Conservation (phyloP, 1,284 basidiomycete genomes). For the Tilletiaria anomala region DNA sequence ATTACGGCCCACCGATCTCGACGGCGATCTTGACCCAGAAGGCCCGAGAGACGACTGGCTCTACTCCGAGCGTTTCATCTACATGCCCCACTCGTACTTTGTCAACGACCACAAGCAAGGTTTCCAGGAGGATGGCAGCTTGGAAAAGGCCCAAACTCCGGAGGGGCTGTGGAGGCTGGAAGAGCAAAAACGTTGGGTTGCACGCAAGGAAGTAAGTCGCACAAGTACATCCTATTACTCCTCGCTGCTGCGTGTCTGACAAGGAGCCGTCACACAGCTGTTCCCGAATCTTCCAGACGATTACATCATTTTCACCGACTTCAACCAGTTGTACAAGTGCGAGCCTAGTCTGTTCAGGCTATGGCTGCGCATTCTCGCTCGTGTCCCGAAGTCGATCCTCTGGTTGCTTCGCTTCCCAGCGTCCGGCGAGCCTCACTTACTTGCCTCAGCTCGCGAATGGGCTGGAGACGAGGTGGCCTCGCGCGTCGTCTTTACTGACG, state of each 20-base stretch:
- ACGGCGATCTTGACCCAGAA: constrained; percentile 48
- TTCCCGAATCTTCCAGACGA: constrained; percentile 43
- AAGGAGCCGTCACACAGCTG: constrained; percentile 30
- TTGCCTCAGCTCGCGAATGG: constrained; percentile 46
- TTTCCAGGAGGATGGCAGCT: constrained; percentile 31
- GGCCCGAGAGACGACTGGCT: constrained; percentile 45
- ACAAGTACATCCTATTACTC: too few relatives aligned
- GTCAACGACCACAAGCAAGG: constrained; percentile 53
- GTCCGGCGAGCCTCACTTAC: constrained; percentile 48
- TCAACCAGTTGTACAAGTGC: constrained; percentile 48
- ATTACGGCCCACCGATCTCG: constrained; percentile 37
- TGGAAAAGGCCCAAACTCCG: background rate
- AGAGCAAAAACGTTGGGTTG: constrained; percentile 43
- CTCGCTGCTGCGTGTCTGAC: background rate
- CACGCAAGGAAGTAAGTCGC: constrained; percentile 43
- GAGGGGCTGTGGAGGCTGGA: constrained; percentile 46
- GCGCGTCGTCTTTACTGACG: constrained; percentile 50
- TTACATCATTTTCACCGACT: constrained; percentile 51
- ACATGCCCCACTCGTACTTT: constrained; percentile 51
- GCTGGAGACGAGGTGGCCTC: constrained; percentile 48
- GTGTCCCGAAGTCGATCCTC: constrained; percentile 48
- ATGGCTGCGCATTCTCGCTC: constrained; percentile 49
- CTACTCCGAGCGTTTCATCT: constrained; percentile 42
- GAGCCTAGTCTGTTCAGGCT: constrained; percentile 46
- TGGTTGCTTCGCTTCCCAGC: constrained; percentile 53